These are phyloP conservation scores for Leccinum angustisporum DNA, from an alignment of 1,284 basidiomycete species.

Conservation along the genomic window DNA sequence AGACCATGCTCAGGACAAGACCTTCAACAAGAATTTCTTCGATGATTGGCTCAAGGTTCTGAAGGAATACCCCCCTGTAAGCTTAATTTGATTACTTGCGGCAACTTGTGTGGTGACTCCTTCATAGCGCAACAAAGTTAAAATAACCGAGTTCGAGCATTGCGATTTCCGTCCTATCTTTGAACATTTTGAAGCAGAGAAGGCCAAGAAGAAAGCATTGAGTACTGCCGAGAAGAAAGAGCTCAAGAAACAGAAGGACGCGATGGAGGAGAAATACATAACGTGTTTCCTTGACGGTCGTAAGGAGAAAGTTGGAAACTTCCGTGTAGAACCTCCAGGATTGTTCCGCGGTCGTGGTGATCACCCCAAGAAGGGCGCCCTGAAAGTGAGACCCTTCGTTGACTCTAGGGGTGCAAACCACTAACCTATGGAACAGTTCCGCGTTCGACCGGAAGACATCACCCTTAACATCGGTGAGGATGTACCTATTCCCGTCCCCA, in stretches of 20 bases:
- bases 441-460: slow-evolving; percentile 91
- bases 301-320: slow-evolving; percentile 98
- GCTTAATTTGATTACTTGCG: slow-evolving; percentile 32
- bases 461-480: slow-evolving; percentile 88
- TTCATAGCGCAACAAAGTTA: slow-evolving; percentile 64
- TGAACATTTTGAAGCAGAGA: slow-evolving; percentile 90
- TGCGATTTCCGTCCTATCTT: slow-evolving; percentile 97
- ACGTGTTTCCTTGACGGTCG: slow-evolving; percentile 90
- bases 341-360: slow-evolving; percentile 97
- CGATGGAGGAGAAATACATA: slow-evolving; percentile 82
- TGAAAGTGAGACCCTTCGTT: slow-evolving; percentile 66
- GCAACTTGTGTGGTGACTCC: slow-evolving; percentile 11
- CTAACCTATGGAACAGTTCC: slow-evolving; percentile 50
- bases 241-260: slow-evolving; percentile 82
- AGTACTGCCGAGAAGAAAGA: slow-evolving; percentile 87
- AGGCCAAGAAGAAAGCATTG: slow-evolving; percentile 90
- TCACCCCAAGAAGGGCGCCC: slow-evolving; percentile 94
- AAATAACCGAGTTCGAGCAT: slow-evolving; percentile 75
- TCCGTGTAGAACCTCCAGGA: slow-evolving; percentile 96
- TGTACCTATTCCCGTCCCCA: slow-evolving; percentile 75
- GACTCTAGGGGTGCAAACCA: not conserved
- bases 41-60: slow-evolving; percentile 83
- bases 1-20: slow-evolving; percentile 87
- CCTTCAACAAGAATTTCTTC: slow-evolving; percentile 97
- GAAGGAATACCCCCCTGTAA: slow-evolving; percentile 83